phyloP scores from a whole-genome alignment of 164 flowering plant species.

The Annona squamosa region DNA sequence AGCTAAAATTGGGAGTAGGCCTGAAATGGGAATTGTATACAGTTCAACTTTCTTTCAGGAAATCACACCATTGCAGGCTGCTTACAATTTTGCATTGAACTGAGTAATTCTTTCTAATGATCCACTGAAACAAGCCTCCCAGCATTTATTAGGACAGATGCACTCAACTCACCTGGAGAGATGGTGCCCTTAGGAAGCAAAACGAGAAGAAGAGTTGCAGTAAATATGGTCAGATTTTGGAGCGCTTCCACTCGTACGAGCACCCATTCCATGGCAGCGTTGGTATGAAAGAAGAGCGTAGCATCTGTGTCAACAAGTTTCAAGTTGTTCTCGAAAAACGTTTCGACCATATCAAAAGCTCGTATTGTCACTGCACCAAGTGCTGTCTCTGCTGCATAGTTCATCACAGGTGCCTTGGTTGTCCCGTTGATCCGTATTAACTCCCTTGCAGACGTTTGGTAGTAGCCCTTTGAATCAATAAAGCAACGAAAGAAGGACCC shows the following conservation, averaged over 20 bases:
- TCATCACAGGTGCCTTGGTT: conserved; percentile 85
- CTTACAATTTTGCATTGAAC: neutral
- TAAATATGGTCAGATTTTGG: conserved; percentile 57
- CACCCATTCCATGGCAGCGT: conserved; percentile 76
- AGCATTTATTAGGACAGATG: neutral
- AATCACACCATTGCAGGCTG: neutral
- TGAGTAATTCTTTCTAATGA: neutral
- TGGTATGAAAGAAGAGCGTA: conserved; percentile 58
- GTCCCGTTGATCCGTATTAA: conserved; percentile 80
- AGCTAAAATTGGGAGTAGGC: neutral
- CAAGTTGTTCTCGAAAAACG: conserved; percentile 47
- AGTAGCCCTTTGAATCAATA: conserved; percentile 43
- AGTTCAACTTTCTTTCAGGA: neutral
- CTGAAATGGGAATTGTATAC: neutral
- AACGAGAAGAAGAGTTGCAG: conserved; percentile 57
- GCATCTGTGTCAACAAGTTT: conserved; percentile 71
- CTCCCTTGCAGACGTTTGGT: conserved; percentile 63
- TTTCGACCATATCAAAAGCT: conserved; percentile 50
- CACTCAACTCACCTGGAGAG: conserved; percentile 46
- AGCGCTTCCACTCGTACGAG: conserved; percentile 59
- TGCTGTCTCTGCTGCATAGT: conserved; percentile 72
- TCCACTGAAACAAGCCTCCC: neutral
- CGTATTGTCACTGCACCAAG: conserved; percentile 70
- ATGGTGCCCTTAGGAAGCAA: conserved; percentile 48
- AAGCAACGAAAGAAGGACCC: neutral